A percentile compares a stretch with the other conserved stretches of the same genome.
phyloP scores from a whole-genome alignment of 306 rosid species.

The Medicago arabica region DNA sequence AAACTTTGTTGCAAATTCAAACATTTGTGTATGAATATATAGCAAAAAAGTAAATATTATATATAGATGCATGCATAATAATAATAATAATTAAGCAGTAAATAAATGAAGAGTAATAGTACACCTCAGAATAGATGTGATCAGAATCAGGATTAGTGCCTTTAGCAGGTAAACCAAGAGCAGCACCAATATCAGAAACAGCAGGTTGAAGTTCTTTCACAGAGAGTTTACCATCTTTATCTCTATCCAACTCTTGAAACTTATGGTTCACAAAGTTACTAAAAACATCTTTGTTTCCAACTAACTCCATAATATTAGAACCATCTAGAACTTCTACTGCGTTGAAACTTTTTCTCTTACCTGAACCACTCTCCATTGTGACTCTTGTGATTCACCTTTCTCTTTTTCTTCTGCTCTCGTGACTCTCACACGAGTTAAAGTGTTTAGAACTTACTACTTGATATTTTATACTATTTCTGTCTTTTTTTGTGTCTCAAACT shows the following conservation, averaged over 20 bases:
- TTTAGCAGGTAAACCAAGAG: conserved; percentile 88
- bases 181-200: conserved; percentile 93
- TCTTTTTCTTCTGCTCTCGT: not conserved
- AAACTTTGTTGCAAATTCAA: too few relatives aligned
- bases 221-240: conserved; percentile 89
- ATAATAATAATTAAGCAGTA: not conserved
- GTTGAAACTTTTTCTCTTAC: conserved; percentile 37
- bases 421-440: conserved; percentile 4
- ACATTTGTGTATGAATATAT: too few relatives aligned
- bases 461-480: not conserved
- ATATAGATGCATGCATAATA: not conserved
- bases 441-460: not conserved
- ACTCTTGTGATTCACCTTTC: not conserved
- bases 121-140: conserved; percentile 80
- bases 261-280: conserved; percentile 78
- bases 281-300: conserved; percentile 78
- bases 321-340: conserved; percentile 76
- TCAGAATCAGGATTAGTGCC: conserved; percentile 81
- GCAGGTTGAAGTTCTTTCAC: conserved; percentile 91
- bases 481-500: not conserved
- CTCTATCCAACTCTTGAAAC: conserved; percentile 81
- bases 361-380: conserved; percentile 9
- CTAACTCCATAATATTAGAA: conserved; percentile 93
- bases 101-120: not conserved
- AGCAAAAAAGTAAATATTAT: too few relatives aligned